A percentile compares a stretch with the other conserved stretches of the same genome.
Conservation (phyloP, 192 early-diverging fungal species). For the Gryganskiella cystojenkinii region DNA sequence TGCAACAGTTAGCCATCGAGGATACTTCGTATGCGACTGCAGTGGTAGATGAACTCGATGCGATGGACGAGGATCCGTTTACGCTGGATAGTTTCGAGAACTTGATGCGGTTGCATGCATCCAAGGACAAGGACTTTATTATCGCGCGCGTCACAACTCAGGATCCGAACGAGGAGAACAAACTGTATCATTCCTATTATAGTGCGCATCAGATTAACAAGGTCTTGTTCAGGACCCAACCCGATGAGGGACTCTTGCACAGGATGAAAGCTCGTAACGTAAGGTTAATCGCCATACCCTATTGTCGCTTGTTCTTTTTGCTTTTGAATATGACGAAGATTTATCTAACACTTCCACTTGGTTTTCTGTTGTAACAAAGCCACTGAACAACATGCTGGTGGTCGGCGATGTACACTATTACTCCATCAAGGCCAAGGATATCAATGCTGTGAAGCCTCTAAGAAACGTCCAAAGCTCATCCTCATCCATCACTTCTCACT, state of each 20-base stretch:
- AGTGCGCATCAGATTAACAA: slow-evolving; percentile 82
- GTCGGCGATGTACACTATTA: slow-evolving; percentile 75
- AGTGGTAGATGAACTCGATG: slow-evolving; percentile 68
- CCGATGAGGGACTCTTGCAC: slow-evolving; percentile 78
- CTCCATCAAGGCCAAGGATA: slow-evolving; percentile 36
- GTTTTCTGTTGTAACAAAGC: slow-evolving; percentile 48
- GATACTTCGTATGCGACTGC: slow-evolving; percentile 13
- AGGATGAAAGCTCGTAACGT: slow-evolving; percentile 83
- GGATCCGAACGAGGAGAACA: slow-evolving; percentile 64
- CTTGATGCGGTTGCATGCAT: slow-evolving; percentile 65
- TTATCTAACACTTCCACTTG: neutral
- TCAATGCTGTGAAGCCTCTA: slow-evolving; percentile 28
- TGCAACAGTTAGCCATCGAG: slow-evolving; percentile 8
- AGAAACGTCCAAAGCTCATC: slow-evolving; percentile 13
- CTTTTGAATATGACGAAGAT: neutral
- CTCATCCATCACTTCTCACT: slow-evolving; percentile 38
- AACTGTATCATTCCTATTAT: slow-evolving; percentile 75
- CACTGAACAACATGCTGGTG: slow-evolving; percentile 80
- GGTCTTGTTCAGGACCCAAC: slow-evolving; percentile 79
- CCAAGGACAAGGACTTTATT: slow-evolving; percentile 74
- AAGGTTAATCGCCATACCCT: too few species aligned
- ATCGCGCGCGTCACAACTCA: slow-evolving; percentile 74
- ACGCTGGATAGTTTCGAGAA: slow-evolving; percentile 73
- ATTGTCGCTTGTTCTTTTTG: neutral
- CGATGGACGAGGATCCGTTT: slow-evolving; percentile 76